Evolutionary conservation across 805 yeast species (phyloP).

Genomic region (Candida xyloterini): DNA sequence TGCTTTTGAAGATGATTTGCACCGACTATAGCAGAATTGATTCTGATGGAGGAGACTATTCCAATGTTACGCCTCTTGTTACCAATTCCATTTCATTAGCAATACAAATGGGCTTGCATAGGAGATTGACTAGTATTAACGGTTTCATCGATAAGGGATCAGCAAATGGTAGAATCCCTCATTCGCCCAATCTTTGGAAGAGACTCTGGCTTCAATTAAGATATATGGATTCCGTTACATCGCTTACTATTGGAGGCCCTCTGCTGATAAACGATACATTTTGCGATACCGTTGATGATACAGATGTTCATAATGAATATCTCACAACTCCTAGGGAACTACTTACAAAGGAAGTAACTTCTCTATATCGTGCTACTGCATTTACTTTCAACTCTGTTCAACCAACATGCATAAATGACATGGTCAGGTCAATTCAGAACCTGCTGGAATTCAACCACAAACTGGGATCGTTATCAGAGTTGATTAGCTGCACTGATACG

Average conservation of each 20-base stretch:
- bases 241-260: slow-evolving; percentile 21
- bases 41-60: slow-evolving; percentile 19
- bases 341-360: neutral
- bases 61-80: slow-evolving; percentile 14
- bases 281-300: slow-evolving; percentile 11
- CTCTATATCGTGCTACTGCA: slow-evolving; percentile 2
- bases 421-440: slow-evolving; percentile 3
- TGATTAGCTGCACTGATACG: neutral
- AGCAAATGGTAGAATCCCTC: slow-evolving; percentile 1
- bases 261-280: slow-evolving; percentile 21
- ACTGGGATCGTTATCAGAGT: slow-evolving; percentile 5
- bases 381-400: slow-evolving; percentile 5
- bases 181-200: slow-evolving; percentile 7
- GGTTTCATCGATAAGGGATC: slow-evolving; percentile 2
- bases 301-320: neutral
- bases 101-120: slow-evolving; percentile 23
- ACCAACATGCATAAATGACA: slow-evolving; percentile 7
- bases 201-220: slow-evolving; percentile 19
- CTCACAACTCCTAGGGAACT: too few relatives aligned
- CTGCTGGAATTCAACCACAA: slow-evolving; percentile 3
- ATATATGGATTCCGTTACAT: slow-evolving; percentile 18
- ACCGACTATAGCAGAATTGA: slow-evolving; percentile 7
- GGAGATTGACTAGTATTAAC: slow-evolving; percentile 12
- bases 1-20: slow-evolving; percentile 8
- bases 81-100: slow-evolving; percentile 14